These are phyloP conservation scores for Ustilago bromivora DNA, from an alignment of 1,284 basidiomycete species.

Conservation along the genomic window DNA sequence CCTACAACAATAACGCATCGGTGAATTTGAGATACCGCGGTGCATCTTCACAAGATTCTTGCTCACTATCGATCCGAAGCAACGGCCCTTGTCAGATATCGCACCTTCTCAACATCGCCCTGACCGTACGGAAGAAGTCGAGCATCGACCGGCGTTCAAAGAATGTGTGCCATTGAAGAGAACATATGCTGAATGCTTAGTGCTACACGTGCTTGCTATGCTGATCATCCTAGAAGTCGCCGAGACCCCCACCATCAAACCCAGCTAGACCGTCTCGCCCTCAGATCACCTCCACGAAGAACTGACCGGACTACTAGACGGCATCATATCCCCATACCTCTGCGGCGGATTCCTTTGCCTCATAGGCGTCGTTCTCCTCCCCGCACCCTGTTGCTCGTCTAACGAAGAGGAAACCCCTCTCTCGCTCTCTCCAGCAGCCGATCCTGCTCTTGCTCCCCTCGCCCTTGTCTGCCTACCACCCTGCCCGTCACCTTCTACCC, in stretches of 20 bases:
- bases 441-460: background rate
- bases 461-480: background rate
- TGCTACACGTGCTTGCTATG: background rate
- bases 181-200: background rate
- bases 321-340: slow-evolving; percentile 18
- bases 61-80: background rate
- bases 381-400: slow-evolving; percentile 3
- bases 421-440: slow-evolving; percentile 14
- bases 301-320: background rate
- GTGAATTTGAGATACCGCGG: slow-evolving; percentile 30
- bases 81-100: background rate
- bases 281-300: background rate
- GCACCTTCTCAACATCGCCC: background rate
- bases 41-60: slow-evolving; percentile 14
- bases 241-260: background rate
- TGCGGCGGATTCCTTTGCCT: slow-evolving; percentile 27
- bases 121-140: background rate
- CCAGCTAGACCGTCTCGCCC: background rate
- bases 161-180: background rate
- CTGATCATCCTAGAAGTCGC: slow-evolving; percentile 1
- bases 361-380: slow-evolving; percentile 23
- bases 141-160: background rate
- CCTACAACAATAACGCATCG: slow-evolving; percentile 8
- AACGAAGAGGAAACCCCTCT: slow-evolving; percentile 3
- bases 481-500: background rate